A percentile compares a stretch with the other conserved stretches of the same genome.
These are phyloP conservation scores for Calonectria pauciramosa DNA, from an alignment of 2,329 filamentous ascomycete species.

Conservation along the genomic window DNA sequence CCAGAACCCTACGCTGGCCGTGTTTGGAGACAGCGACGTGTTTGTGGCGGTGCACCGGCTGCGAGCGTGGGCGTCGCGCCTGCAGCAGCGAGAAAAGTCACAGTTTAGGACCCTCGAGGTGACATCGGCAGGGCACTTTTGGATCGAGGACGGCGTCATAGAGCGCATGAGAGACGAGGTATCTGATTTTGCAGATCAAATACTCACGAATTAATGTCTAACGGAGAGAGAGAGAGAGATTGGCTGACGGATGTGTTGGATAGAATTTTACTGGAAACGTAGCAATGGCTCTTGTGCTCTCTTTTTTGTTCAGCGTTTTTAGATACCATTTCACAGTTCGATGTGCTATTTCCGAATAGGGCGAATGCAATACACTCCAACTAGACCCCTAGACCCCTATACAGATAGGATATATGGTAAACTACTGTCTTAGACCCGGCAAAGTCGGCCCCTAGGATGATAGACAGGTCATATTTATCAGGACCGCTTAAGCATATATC, in stretches of 20 bases:
- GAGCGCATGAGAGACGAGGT: slow-evolving; percentile 44
- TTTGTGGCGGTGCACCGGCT: slow-evolving; percentile 79
- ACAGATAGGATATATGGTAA: too few species aligned
- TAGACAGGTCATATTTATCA: not conserved
- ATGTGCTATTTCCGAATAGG: not conserved
- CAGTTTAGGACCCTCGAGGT: slow-evolving; percentile 64
- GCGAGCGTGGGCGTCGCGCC: slow-evolving; percentile 72
- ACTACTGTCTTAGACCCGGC: not conserved
- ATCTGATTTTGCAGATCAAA: slow-evolving; percentile 44
- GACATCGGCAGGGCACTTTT: slow-evolving; percentile 72
- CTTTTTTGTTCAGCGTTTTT: not conserved
- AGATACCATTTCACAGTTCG: not conserved
- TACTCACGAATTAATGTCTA: slow-evolving; percentile 28
- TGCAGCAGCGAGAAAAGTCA: slow-evolving; percentile 60
- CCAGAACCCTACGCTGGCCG: slow-evolving; percentile 71
- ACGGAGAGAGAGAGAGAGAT: not conserved
- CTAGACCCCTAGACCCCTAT: not conserved
- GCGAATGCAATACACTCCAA: not conserved
- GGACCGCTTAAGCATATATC: not conserved
- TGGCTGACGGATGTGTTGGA: not conserved
- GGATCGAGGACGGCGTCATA: slow-evolving; percentile 67
- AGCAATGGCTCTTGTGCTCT: not conserved
- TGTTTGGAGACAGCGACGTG: slow-evolving; percentile 82
- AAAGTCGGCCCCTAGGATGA: not conserved
- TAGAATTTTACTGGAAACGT: not conserved